A percentile compares a stretch with the other conserved stretches of the same genome.
phyloP scores from a whole-genome alignment of 2,329 filamentous ascomycete genomes.

The Coniochaeta sp. region DNA sequence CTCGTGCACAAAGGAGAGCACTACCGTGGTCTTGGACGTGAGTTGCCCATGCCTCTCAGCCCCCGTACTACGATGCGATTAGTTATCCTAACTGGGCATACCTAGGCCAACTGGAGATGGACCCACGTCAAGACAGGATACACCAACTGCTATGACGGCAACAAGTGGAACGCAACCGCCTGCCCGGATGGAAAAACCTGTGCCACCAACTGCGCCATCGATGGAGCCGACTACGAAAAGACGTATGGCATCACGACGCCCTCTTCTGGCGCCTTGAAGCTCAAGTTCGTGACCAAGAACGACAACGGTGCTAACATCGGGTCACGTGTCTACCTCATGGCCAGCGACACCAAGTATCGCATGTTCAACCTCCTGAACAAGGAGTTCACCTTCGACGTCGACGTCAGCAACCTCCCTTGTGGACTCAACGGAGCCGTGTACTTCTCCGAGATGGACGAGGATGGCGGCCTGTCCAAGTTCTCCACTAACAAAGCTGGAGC shows the following conservation, averaged over 20 bases:
- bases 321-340: constrained; percentile 50
- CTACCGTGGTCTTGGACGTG: constrained; percentile 37
- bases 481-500: constrained; percentile 38
- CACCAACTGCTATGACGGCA: constrained; percentile 40
- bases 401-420: constrained; percentile 54
- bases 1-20: constrained; percentile 32
- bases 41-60: neutral
- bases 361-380: constrained; percentile 51
- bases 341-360: constrained; percentile 46
- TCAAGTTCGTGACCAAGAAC: constrained; percentile 45
- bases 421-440: constrained; percentile 59
- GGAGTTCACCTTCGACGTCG: constrained; percentile 58
- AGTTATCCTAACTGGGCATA: neutral
- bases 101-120: constrained; percentile 41
- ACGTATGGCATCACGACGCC: constrained; percentile 40
- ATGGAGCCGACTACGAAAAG: constrained; percentile 35
- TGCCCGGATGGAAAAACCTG: constrained; percentile 33
- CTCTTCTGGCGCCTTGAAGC: constrained; percentile 33
- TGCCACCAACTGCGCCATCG: constrained; percentile 34
- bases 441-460: constrained; percentile 45
- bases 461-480: constrained; percentile 42
- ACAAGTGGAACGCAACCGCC: constrained; percentile 21
- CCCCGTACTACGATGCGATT: no score
- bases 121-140: constrained; percentile 31
- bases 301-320: constrained; percentile 27